phyloP scores from a whole-genome alignment of 495 filamentous ascomycete species.

The Penicillium cosmopolitanum region DNA sequence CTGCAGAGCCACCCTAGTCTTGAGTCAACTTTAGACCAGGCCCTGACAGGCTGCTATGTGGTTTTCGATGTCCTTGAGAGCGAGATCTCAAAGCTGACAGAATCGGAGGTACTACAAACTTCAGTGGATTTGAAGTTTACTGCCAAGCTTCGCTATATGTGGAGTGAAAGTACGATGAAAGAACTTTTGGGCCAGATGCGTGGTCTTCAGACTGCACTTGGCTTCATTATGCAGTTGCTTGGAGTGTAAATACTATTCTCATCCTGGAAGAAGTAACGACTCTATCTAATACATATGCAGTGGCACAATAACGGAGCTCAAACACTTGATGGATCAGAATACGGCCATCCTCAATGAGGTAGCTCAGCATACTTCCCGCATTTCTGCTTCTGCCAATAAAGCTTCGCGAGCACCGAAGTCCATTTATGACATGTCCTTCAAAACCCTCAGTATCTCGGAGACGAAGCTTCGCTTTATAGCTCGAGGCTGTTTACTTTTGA shows the following conservation, averaged over 20 bases:
- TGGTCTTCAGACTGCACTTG: background rate
- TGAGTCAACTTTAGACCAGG: background rate
- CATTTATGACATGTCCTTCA: background rate
- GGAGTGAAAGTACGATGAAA: slow-evolving; percentile 1
- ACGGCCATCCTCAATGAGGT: background rate
- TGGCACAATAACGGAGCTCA: background rate
- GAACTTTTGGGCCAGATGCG: background rate
- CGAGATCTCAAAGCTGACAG: background rate
- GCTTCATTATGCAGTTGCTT: background rate
- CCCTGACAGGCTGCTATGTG: background rate
- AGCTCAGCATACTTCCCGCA: background rate
- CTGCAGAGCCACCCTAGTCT: background rate
- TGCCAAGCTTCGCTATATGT: background rate
- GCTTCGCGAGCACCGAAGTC: background rate
- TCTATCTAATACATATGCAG: background rate
- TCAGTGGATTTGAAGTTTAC: background rate
- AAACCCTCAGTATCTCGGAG: background rate
- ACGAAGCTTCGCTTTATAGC: background rate
- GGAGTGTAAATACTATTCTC: background rate
- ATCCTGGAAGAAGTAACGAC: background rate
- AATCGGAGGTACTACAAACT: background rate
- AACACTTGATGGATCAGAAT: background rate
- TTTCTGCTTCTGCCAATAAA: background rate
- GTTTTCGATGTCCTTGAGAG: background rate
- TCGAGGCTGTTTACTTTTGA: slow-evolving; percentile 1